Percentiles rank a stretch among this genome's conserved stretches.
These are phyloP conservation scores for Leavenworthia alabamica DNA, from an alignment of 345 rosid species.

Conservation along the genomic window DNA sequence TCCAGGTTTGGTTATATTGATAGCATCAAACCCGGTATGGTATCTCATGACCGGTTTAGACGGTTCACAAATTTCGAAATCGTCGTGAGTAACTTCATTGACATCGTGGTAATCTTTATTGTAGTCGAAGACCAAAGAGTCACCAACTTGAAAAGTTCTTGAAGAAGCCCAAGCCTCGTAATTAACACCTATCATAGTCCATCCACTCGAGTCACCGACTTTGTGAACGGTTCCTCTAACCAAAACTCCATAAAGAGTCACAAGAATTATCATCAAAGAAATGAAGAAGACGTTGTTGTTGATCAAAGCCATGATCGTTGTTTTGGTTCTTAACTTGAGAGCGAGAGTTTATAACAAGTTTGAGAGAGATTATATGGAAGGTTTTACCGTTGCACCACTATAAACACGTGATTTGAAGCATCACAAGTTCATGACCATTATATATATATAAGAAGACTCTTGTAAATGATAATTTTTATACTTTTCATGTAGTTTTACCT, in stretches of 20 bases:
- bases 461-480: no score
- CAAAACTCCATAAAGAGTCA: background rate
- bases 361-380: background rate
- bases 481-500: no score
- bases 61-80: background rate
- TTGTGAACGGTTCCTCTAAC: background rate
- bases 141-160: constrained; percentile 14
- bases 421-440: no score
- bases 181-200: background rate
- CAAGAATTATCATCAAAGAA: background rate
- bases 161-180: constrained; percentile 13
- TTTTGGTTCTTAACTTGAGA: background rate
- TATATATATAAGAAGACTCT: no score
- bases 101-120: background rate
- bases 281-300: background rate
- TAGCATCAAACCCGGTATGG: background rate
- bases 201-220: background rate
- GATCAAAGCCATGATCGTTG: background rate
- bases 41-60: background rate
- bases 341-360: background rate
- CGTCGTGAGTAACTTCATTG: background rate
- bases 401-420: background rate
- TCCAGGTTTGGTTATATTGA: constrained; percentile 1
- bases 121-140: constrained; percentile 16
- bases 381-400: background rate